These are phyloP conservation scores for Gymnopilus junonius DNA, from an alignment of 768 basidiomycete genomes.

Conservation along the genomic window DNA sequence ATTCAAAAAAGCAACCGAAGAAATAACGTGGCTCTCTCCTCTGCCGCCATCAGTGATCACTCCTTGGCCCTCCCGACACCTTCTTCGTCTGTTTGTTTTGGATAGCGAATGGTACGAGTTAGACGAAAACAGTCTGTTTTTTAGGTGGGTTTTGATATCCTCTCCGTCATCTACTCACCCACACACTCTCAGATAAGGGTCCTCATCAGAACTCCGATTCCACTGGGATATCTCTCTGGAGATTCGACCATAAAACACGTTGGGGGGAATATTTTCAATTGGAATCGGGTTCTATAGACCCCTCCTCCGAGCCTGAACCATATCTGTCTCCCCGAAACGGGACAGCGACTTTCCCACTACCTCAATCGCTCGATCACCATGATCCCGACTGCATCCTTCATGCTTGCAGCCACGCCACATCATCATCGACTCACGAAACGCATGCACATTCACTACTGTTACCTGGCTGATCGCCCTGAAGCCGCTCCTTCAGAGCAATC, in stretches of 20 bases:
- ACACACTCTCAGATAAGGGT: no score
- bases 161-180: no score
- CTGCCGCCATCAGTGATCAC: not conserved
- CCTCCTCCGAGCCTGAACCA: no score
- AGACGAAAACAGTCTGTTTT: not conserved
- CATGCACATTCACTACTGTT: slow-evolving; percentile 77
- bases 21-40: not conserved
- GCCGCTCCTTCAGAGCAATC: slow-evolving; percentile 34
- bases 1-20: not conserved
- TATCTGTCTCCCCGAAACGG: slow-evolving; percentile 38
- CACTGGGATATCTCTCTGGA: no score
- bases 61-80: no score
- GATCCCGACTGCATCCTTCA: slow-evolving; percentile 44
- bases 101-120: not conserved
- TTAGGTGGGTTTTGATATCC: not conserved
- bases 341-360: slow-evolving; percentile 49
- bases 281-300: no score
- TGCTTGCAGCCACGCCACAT: slow-evolving; percentile 17
- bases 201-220: no score
- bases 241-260: no score
- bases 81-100: not conserved
- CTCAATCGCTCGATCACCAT: slow-evolving; percentile 58
- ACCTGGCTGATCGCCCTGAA: slow-evolving; percentile 31
- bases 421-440: slow-evolving; percentile 56
- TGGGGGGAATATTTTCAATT: no score